Percentiles rank a stretch among this genome's conserved stretches.
These are phyloP conservation scores for Fraxinus anomala DNA, from an alignment of 257 asterid genomes.

Conservation along the genomic window DNA sequence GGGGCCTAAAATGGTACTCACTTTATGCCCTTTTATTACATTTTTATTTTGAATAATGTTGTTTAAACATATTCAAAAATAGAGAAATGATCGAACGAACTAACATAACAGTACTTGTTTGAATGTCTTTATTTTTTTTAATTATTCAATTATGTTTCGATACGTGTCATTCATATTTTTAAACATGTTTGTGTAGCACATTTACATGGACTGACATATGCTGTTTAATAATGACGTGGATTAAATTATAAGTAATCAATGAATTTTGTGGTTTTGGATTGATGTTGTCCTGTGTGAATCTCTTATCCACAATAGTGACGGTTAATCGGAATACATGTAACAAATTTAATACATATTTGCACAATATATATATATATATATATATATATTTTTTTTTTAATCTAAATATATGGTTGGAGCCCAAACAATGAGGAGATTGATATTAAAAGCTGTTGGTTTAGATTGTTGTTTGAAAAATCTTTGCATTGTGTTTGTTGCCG, in stretches of 20 bases:
- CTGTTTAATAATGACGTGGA: not conserved
- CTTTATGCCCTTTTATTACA: slow-evolving; percentile 12
- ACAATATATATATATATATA: too few relatives aligned
- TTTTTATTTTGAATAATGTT: not conserved
- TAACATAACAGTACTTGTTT: too few relatives aligned
- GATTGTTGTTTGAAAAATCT: not conserved
- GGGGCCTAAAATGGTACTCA: slow-evolving; percentile 1
- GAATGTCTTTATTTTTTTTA: too few relatives aligned
- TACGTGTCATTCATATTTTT: too few relatives aligned
- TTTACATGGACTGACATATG: not conserved
- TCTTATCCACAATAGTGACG: not conserved
- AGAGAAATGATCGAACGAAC: too few relatives aligned
- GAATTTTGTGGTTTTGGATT: not conserved
- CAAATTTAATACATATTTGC: too few relatives aligned
- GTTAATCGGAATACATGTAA: not conserved
- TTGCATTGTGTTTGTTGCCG: not conserved
- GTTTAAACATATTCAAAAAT: too few relatives aligned
- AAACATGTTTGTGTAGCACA: not conserved
- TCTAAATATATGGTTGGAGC: not conserved
- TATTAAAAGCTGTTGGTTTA: not conserved
- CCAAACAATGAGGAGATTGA: not conserved
- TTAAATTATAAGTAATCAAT: not conserved
- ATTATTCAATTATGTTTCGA: too few relatives aligned
- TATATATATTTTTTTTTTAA: not conserved
- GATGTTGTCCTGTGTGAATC: not conserved